These are phyloP conservation scores for Linnemannia elongata DNA, from an alignment of 192 early-diverging fungal genomes.

Conservation along the genomic window DNA sequence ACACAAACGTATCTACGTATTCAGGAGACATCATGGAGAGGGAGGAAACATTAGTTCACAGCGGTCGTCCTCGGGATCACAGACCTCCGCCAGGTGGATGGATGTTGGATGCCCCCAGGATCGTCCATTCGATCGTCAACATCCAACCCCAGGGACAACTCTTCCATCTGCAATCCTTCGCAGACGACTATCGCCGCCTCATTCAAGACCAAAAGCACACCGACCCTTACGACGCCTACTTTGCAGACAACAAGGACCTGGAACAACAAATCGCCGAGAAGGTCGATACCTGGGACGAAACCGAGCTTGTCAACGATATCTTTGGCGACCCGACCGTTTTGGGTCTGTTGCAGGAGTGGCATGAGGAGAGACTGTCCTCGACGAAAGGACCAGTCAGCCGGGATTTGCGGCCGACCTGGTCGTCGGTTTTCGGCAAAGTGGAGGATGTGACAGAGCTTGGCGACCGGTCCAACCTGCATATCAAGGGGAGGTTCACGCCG, in stretches of 20 bases:
- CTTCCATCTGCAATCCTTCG: conserved; percentile 21
- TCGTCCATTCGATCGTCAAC: conserved; percentile 15
- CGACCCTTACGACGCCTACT: conserved; percentile 37
- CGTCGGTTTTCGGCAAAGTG: conserved; percentile 28
- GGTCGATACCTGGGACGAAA: conserved; percentile 19
- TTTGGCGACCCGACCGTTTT: conserved; percentile 41
- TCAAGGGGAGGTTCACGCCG: not conserved
- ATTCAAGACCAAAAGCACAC: conserved; percentile 16
- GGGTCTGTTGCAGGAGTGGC: conserved; percentile 45
- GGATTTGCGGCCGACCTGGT: conserved; percentile 39
- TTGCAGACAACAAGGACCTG: conserved; percentile 13
- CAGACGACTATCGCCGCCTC: conserved; percentile 3
- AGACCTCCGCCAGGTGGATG: not conserved
- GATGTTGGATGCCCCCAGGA: not conserved
- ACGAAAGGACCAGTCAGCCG: not conserved
- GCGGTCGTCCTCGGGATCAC: not conserved
- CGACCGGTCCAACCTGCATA: conserved; percentile 22
- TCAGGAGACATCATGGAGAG: not conserved
- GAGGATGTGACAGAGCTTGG: conserved; percentile 36
- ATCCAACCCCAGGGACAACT: conserved; percentile 32
- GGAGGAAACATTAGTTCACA: conserved; percentile 6
- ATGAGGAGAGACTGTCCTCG: conserved; percentile 5
- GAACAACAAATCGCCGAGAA: conserved; percentile 13
- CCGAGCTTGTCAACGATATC: conserved; percentile 20
- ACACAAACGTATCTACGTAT: not conserved